Percentiles rank a stretch among this genome's conserved stretches.
Evolutionary conservation across 2,329 filamentous ascomycete species (phyloP).

Genomic region (Fusarium falciforme): DNA sequence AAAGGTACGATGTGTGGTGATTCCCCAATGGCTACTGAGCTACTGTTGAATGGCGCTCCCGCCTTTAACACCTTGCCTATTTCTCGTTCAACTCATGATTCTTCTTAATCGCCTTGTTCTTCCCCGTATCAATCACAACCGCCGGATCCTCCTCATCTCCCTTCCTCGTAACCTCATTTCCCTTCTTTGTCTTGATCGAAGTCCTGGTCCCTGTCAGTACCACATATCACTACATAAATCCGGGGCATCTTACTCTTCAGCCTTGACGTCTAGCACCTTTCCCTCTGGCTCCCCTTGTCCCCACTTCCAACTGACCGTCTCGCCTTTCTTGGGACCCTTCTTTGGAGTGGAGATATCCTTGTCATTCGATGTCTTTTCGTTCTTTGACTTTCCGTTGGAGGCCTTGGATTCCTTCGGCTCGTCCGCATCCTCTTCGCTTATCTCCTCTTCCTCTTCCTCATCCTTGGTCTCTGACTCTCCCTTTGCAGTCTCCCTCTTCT

Average conservation of each 20-base stretch:
- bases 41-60: conserved; percentile 60
- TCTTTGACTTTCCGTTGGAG: conserved; percentile 2
- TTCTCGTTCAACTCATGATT: conserved; percentile 52
- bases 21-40: too few relatives aligned
- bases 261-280: conserved; percentile 58
- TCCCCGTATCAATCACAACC: conserved; percentile 56
- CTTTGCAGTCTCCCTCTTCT: conserved; percentile 48
- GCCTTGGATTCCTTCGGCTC: conserved; percentile 20
- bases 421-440: conserved; percentile 26
- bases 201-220: conserved; percentile 13
- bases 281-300: conserved; percentile 56
- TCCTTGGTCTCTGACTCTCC: conserved; percentile 32
- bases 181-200: conserved; percentile 53
- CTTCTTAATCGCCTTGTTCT: conserved; percentile 56
- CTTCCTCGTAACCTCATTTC: conserved; percentile 54
- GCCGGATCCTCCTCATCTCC: conserved; percentile 56
- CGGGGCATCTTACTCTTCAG: conserved; percentile 49
- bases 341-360: conserved; percentile 30
- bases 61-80: conserved; percentile 7
- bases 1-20: too few relatives aligned
- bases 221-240: background rate
- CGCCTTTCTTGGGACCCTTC: conserved; percentile 52
- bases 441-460: conserved; percentile 6
- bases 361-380: conserved; percentile 4
- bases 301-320: conserved; percentile 61